Percentiles rank a stretch among this genome's conserved stretches.
Evolutionary conservation across 495 filamentous ascomycete species (phyloP).

Genomic region (Tuber magnatum): DNA sequence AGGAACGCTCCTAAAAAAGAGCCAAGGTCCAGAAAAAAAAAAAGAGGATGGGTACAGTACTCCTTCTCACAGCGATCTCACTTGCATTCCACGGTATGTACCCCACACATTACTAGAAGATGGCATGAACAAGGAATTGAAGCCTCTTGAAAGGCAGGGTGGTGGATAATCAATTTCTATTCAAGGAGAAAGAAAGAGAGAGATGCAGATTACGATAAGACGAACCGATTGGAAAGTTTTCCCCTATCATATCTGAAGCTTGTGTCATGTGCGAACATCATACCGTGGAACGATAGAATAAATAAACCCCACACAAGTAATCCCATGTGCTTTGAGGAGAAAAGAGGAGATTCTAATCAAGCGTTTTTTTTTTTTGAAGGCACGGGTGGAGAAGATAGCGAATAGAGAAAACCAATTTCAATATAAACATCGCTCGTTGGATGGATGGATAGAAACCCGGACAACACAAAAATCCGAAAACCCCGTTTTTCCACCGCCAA

Average conservation of each 20-base stretch:
- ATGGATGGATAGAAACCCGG: slow-evolving; percentile 2
- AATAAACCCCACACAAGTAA: slow-evolving; percentile 16
- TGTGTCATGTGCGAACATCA: neutral
- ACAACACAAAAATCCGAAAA: neutral
- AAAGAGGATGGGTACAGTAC: neutral
- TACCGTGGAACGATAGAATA: slow-evolving; percentile 11
- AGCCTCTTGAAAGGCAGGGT: neutral
- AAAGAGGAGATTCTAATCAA: neutral
- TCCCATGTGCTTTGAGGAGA: neutral
- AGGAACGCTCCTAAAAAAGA: slow-evolving; percentile 20
- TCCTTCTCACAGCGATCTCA: neutral
- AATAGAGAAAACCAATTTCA: slow-evolving; percentile 6
- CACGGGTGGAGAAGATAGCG: neutral
- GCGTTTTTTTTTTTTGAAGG: neutral
- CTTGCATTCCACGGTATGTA: neutral
- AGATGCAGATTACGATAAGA: neutral
- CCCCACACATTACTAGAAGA: neutral
- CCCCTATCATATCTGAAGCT: slow-evolving; percentile 16
- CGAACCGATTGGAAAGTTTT: slow-evolving; percentile 2
- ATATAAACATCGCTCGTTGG: slow-evolving; percentile 31
- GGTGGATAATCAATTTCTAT: neutral
- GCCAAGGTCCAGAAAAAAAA: slow-evolving; percentile 5
- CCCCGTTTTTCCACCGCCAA: slow-evolving; percentile 17
- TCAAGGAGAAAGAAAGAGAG: neutral
- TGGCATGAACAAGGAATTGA: slow-evolving; percentile 2